Base-by-base conservation (phyloP, 2,329 filamentous ascomycete species). In the Samsoniella hepiali region DNA sequence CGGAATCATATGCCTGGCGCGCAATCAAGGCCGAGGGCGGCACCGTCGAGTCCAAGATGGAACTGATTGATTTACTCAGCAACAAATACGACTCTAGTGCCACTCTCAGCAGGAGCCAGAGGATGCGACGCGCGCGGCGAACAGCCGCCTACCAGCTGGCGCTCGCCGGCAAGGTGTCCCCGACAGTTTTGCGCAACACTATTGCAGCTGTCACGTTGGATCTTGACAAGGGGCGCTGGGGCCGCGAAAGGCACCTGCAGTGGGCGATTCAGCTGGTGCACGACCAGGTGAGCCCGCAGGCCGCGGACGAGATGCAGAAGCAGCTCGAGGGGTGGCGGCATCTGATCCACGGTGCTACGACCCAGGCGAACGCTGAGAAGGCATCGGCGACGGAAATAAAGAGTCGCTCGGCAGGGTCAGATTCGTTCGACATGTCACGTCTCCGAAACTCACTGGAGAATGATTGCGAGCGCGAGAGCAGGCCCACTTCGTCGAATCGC, bases 171-270 rank as follows among this genome's bases (percentile, higher is more conserved):
- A 63, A 57, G 11, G 60, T 72, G n/a, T 69, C 74, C 8, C 65
- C 68, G 6, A 58, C 67, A 22, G 67, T 70, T 10, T 64, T 79
- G 22, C 66, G 65, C 50, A 67, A 67, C 40, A 42, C 76, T n/a
- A 63, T 71, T 7, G 60, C 66, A 5, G 63, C 73, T 2, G 63
- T 76, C 27, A 69, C 73, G 3, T 67, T 71, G 10, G 77, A 79
- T 63, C 68, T 79, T 5, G 71, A 73, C 38, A 64, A 64, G 42
- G 75, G 76, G 6, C 65, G 68, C n/a, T 63, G 62, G 29, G 77
- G 77, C 3, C 70, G 75, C 17, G 71, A 67, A 7, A 44, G 63
- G 13, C 72, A 75, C 10, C 59, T 77, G 38, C 40, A 65, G 45
- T 76, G 74, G 70, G 59, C 77, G 10, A 45, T 73, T 40, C 55